Evolutionary conservation across 257 asterid species (phyloP).

Genomic region (Parsonsia alboflavescens): DNA sequence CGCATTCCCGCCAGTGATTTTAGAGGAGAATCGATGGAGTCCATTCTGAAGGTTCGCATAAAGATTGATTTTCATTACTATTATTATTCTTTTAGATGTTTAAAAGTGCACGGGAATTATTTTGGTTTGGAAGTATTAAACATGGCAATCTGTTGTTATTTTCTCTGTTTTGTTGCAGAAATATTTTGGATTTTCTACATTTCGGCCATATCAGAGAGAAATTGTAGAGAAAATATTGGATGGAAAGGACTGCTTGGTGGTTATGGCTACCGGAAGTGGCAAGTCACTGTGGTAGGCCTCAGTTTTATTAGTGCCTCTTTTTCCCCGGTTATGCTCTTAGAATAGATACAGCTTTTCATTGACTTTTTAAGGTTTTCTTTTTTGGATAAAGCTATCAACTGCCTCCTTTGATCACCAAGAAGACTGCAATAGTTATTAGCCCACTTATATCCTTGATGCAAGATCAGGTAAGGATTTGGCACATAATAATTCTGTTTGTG

Average conservation of each 20-base stretch:
- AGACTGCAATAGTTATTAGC: conserved; percentile 82
- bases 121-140: background rate
- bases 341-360: background rate
- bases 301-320: background rate
- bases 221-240: conserved; percentile 54
- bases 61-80: background rate
- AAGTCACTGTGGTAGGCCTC: conserved; percentile 71
- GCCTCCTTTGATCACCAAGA: conserved; percentile 68
- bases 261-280: conserved; percentile 98
- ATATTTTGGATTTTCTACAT: conserved; percentile 77
- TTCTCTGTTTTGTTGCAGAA: conserved; percentile 34
- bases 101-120: background rate
- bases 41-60: conserved; percentile 53
- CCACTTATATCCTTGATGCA: conserved; percentile 95
- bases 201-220: conserved; percentile 90
- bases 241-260: conserved; percentile 78
- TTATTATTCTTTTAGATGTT: background rate
- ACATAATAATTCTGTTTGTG: conserved; percentile 1
- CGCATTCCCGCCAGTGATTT: background rate
- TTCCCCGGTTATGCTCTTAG: no score
- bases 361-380: conserved; percentile 10
- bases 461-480: conserved; percentile 62
- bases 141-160: background rate
- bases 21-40: conserved; percentile 34
- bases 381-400: conserved; percentile 66